Base-by-base conservation (phyloP, 179 eudicot genomes). In the Beta macrorhiza region DNA sequence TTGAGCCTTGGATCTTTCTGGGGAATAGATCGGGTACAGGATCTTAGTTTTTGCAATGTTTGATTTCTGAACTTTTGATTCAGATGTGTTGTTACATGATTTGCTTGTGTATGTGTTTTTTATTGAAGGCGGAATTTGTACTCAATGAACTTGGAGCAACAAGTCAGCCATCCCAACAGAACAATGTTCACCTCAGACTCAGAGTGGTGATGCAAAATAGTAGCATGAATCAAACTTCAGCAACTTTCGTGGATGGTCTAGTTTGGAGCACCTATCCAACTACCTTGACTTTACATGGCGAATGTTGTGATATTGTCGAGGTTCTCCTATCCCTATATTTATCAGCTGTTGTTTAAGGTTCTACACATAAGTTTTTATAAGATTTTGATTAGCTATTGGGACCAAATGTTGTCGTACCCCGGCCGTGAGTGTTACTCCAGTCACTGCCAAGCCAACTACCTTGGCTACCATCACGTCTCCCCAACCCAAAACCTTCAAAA, bases 141-240 rank as follows among this genome's bases (percentile, higher is more conserved):
- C 72, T 68, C 5, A 51, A 68, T 68, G 72, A 68, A 44, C 16
- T 68, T 68, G 12, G 47, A 44, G 72, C 72, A 68, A 14, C n/a
- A 49, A 49, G 1, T 17, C 52, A 17, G 72, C 42, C 19, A 42
- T 68, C 13, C 12, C 51, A 68, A 6, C 52, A 49, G 52, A 68
- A 42, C 10, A 15, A 42, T 68, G 72, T 68, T 44, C 72, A 68
- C 52, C n/a, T 68, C 25, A 25, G 25, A 25, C 25, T 25, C 25
- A 6, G 15, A 37, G 49, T 68, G 44, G 11, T 5, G 0, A 16
- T 44, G 6, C 0, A 0, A 5, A 1, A 68, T 15, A 6, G 2
- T 8, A 0, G 0, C 52, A 8, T 2, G 0, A 44, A 49, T 2
- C 52, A 5, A 5, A 5, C 8, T 44, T 0, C 52, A 68, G 72